Base-by-base conservation (phyloP, 163 green algal genomes). In the Prototheca wickerhamii region DNA sequence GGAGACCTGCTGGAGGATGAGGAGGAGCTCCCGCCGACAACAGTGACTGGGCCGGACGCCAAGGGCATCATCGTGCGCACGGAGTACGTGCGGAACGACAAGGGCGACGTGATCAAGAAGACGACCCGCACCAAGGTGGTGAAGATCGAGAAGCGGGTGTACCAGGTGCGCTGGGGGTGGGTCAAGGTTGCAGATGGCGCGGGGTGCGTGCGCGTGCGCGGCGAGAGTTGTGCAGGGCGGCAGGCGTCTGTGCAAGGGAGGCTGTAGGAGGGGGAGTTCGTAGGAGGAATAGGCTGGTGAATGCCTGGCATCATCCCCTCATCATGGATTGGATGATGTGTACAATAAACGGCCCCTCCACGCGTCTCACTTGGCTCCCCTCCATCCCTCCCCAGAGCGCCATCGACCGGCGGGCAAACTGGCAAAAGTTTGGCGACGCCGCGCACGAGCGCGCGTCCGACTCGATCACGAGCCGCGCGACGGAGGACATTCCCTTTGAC, bases 401-500 rank as follows among this genome's bases (percentile, higher is more conserved):
- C 2, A 55, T 79, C 29, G 79, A 90, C 33, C 74, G 87, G 3
- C 77, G 68, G 20, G 52, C 37, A 8, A 70, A 86, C 43, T 93
- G 84, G 86, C 61, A 68, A 6, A 81, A 84, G 33, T 96, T 96
- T 82, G 89, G 89, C 4, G 54, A 79, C 33, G 87, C 87, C 20
- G 76, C 76, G 1, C 75, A 28, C 4, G 83, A 93, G 76, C 76
- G 73, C 15, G 44, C 72, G 5, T 69, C 78, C 40, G 85, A 95
- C 61, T 74, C 55, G 34, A 78, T 93, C 4, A 91, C 86, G 25
- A 70, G 77, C 30, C 81, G 76, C 54, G 68, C 72, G 17, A 68
- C 69, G 15, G 89, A 96, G 55, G 88, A 96, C 42, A 88, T 97
- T 60, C 86, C 83, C 33, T 89, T 97, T 55, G 91, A 97, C 64